Evolutionary conservation across 2,329 filamentous ascomycete genomes (phyloP), one percentile per base, ranked within the genome.

Genomic region (Aspergillus flavus): DNA sequence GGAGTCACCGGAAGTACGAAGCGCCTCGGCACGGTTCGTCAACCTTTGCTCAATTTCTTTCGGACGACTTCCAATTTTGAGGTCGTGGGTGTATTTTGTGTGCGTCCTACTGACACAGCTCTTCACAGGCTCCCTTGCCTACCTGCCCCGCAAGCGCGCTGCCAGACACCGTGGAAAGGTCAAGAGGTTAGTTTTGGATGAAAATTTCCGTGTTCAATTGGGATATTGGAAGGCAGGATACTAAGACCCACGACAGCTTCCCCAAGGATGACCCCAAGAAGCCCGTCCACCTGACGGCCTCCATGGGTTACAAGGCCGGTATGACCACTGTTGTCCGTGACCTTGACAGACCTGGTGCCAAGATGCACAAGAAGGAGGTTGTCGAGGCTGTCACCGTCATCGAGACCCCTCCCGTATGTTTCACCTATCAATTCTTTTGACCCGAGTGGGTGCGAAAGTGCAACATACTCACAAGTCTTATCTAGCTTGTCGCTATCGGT

Each of bases 191-290:
- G 88, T 76, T 58, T 57, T 23, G 32, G n/a, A 61, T 23, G 43
- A 61, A 68, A 68, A 61, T 50, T 69, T 54, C 63, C 43, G 28
- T 39, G 39, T 60, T 28, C 28, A 62, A 41, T 28, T 41, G 26
- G 30, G 57, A 39, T 48, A 28, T 43, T 56, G 39, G 39, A 58
- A 52, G 63, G 64, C 62, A 50, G 67, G 72, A 72, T 73, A 69
- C 72, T 76, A 68, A 79, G 68, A 53, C 55, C 16, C 56, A 65
- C 68, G 62, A 75, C 79, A 96, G 93, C 85, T 99, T 99, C 90
- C 95, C 95, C 81, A 98, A 98, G 91, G 95, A 99, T 92, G 94
- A 99, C 88, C 87, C 93, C 80, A 98, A 98, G 92, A 96, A 98
- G 91, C 92, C 94, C 79, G 93, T 97, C 83, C 95, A 99, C 89